Conservation (phyloP, 192 early-diverging fungal genomes). For the Coemansia interrupta region DNA sequence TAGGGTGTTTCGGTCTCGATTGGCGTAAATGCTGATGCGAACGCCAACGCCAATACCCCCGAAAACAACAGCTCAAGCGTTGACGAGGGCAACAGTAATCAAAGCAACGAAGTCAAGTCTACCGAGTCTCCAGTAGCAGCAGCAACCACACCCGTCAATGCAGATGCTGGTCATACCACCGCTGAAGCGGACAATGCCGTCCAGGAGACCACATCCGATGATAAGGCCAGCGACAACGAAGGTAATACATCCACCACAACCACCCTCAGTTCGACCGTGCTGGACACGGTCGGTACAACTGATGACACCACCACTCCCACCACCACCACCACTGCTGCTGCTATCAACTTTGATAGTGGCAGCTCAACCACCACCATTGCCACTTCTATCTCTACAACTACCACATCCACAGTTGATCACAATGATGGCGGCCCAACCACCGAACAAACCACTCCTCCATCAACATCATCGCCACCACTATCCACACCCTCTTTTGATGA, state of each 20-base stretch:
- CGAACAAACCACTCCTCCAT: no score
- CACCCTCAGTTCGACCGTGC: constrained; percentile 1
- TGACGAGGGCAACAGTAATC: neutral
- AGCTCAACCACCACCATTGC: neutral
- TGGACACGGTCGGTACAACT: constrained; percentile 1
- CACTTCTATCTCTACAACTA: neutral
- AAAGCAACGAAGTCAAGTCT: neutral
- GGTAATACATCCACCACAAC: constrained; percentile 16
- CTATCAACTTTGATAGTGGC: neutral
- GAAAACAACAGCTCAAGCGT: neutral
- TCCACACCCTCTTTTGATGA: no score
- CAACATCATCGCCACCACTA: no score
- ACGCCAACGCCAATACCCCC: neutral
- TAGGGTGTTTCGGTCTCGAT: neutral
- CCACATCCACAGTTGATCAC: neutral
- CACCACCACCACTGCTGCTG: constrained; percentile 1
- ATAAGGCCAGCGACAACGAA: constrained; percentile 6
- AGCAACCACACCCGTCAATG: no score
- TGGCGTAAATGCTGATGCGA: neutral
- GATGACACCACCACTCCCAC: neutral
- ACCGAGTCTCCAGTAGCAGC: neutral
- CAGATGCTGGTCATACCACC: neutral
- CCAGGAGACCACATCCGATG: neutral
- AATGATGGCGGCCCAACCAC: neutral
- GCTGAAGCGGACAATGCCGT: neutral